Percentiles rank a stretch among this genome's conserved stretches.
phyloP scores from a whole-genome alignment of 2,329 filamentous ascomycete species.

The Xylariomycetidae sp. region DNA sequence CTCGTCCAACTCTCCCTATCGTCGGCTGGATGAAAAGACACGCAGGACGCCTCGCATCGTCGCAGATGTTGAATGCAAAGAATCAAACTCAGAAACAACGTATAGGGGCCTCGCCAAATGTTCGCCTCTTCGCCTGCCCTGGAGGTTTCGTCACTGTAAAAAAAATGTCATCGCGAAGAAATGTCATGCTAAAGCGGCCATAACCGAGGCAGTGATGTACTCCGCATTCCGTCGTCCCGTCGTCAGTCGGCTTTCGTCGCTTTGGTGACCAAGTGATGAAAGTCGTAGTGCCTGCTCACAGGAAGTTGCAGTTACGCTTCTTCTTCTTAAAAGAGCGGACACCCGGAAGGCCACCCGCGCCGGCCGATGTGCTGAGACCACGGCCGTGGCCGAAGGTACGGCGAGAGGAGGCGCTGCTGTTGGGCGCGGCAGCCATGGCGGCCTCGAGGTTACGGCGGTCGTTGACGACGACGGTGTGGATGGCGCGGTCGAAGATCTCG shows the following conservation, averaged over 20 bases:
- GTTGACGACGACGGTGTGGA: constrained; percentile 81
- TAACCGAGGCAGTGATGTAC: constrained; percentile 10
- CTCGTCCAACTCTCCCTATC: no score
- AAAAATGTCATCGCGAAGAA: constrained; percentile 13
- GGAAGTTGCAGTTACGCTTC: constrained; percentile 76
- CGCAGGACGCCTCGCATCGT: constrained; percentile 13
- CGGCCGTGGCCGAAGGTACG: neutral
- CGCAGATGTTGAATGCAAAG: constrained; percentile 18
- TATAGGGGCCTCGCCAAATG: constrained; percentile 8
- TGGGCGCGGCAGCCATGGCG: constrained; percentile 33
- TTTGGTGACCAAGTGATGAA: no score
- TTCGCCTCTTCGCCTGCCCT: no score
- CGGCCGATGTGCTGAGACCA: neutral
- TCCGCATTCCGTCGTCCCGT: neutral
- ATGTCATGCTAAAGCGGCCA: constrained; percentile 23
- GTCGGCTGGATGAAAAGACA: no score
- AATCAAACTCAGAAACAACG: constrained; percentile 7
- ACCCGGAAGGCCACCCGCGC: constrained; percentile 32
- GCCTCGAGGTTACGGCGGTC: constrained; percentile 60
- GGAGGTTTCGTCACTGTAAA: no score
- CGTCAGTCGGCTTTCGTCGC: constrained; percentile 1
- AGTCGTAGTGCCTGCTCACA: constrained; percentile 41
- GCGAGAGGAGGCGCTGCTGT: constrained; percentile 23
- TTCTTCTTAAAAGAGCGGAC: constrained; percentile 61
- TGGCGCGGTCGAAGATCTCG: constrained; percentile 90